Evolutionary conservation across 805 yeast species (phyloP).

Genomic region (Barnettozyma siamensis): DNA sequence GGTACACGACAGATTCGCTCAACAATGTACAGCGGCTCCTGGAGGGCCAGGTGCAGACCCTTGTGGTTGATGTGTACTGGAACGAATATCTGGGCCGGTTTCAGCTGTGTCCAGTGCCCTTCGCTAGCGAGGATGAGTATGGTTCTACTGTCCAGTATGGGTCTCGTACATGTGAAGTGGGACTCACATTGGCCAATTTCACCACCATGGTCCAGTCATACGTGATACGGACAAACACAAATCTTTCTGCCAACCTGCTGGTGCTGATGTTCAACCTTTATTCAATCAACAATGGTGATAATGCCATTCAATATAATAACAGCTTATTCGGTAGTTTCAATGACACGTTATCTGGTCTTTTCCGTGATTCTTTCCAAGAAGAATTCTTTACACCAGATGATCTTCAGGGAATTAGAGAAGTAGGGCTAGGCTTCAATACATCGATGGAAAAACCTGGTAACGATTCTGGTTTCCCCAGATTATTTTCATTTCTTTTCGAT

Average conservation of each 20-base stretch:
- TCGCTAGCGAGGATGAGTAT: conserved; percentile 26
- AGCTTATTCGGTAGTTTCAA: conserved; percentile 10
- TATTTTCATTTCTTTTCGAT: conserved; percentile 30
- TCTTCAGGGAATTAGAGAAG: conserved; percentile 18
- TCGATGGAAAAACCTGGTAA: conserved; percentile 12
- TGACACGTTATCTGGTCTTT: conserved; percentile 22
- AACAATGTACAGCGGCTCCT: conserved; percentile 28
- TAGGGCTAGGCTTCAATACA: conserved; percentile 14
- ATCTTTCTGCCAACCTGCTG: conserved; percentile 39
- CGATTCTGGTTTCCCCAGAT: conserved; percentile 30
- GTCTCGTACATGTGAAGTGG: conserved; percentile 19
- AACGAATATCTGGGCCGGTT: conserved; percentile 41
- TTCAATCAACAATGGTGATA: conserved; percentile 6
- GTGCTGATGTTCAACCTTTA: conserved; percentile 35
- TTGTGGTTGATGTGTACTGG: conserved; percentile 53
- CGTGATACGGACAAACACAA: conserved; percentile 37
- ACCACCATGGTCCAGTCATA: conserved; percentile 28
- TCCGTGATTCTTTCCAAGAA: conserved; percentile 13
- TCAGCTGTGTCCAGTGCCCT: conserved; percentile 53
- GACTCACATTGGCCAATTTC: conserved; percentile 23
- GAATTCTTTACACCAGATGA: conserved; percentile 28
- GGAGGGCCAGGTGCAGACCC: conserved; percentile 38
- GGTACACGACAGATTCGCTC: conserved; percentile 30
- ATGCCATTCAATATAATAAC: neutral
- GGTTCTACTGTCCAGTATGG: no score